Evolutionary conservation across 2,329 filamentous ascomycete genomes (phyloP), one percentile per base, ranked within the genome.

Genomic region (Apiospora saccharicola): DNA sequence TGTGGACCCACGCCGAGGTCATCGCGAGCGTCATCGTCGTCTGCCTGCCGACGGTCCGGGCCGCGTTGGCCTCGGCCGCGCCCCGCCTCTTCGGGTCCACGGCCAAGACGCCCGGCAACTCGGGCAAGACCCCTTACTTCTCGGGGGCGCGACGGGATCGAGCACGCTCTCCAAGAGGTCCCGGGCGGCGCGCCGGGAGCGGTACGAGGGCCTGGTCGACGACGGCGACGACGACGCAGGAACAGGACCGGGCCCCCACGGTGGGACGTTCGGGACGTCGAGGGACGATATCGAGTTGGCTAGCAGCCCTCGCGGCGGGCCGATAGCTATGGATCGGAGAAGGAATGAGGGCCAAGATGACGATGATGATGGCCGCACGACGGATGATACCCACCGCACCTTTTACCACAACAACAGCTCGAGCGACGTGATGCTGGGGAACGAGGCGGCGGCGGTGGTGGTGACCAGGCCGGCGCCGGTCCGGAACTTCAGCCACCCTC

Each of bases 1-100:
- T 72, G 16, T 74, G 73, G 73, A 74, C 71, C 22, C 67, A 69
- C 24, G 53, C 49, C 37, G 73, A 74, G 34, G 73, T 72, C 24
- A 26, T 19, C 34, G 69, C 70, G 30, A 53, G 41, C 44, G 68
- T 74, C 51, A 46, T 74, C n/a, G 71, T 74, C 41, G 46, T 73
- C 22, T 71, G 70, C 71, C 53, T 74, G 53, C 73, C 73, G n/a
- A 43, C 73, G 2, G 19, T 70, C 41, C 46, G 73, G 8, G 68
- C 47, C 19, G 47, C 68, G 7, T 57, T 74, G 34, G 51, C 49
- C 14, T 44, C 61, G 19, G 5, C 64, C 12, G 43, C 67, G n/a
- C 72, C 72, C 22, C 37, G 34, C 16, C 37, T 71, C 19, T 67
- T 71, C 44, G 70, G 69, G 1, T 70, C 71, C 2, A 68, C 41